Conservation (phyloP, 225 moss, liverwort and hornwort genomes). For the Pseudisothecium myosuroides region DNA sequence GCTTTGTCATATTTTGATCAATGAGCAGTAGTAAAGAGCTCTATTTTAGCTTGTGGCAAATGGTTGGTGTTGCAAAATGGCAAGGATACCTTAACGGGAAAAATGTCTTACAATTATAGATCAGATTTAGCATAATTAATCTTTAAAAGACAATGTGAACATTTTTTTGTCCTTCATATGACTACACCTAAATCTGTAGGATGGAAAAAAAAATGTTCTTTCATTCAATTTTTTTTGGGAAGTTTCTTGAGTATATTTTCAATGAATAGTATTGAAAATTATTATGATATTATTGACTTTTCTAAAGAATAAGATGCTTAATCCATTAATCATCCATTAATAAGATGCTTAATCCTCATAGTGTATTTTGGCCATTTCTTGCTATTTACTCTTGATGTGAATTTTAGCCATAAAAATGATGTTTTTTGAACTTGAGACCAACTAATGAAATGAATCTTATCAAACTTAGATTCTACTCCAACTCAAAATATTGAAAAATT, state of each 20-base stretch:
- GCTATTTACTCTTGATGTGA: background rate
- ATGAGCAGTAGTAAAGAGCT: rapidly evolving
- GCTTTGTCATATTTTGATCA: background rate
- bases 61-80: rapidly evolving
- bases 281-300: background rate
- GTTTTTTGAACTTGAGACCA: background rate
- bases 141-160: rapidly evolving
- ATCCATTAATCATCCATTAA: rapidly evolving
- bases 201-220: background rate
- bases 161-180: background rate
- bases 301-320: background rate
- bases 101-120: background rate
- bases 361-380: background rate
- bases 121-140: background rate
- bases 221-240: background rate
- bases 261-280: background rate
- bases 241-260: background rate
- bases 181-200: background rate
- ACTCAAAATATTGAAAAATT: background rate
- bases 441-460: background rate
- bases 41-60: background rate
- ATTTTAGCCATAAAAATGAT: background rate
- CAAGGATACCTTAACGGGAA: background rate
- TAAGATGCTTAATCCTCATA: background rate
- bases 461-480: background rate